phyloP scores from a whole-genome alignment of 129 eudicot genomes.

The Tagetes patula region DNA sequence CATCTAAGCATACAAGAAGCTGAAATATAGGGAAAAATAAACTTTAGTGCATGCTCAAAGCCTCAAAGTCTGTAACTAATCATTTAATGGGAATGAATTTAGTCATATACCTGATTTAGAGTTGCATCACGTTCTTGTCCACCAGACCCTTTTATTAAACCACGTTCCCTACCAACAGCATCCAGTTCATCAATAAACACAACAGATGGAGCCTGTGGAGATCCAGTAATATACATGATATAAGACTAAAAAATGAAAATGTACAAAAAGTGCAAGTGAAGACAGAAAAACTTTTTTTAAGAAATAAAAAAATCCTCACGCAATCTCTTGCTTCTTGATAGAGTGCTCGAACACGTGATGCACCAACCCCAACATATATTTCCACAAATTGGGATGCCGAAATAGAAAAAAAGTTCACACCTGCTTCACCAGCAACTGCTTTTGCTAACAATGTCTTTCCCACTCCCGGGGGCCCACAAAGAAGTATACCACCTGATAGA shows the following conservation, averaged over 20 bases:
- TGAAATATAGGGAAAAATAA: constrained; percentile 34
- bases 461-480: constrained; percentile 99
- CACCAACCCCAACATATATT: constrained; percentile 98
- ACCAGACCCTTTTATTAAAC: constrained; percentile 92
- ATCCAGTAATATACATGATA: neutral
- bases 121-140: constrained; percentile 99
- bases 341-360: constrained; percentile 97
- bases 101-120: constrained; percentile 69
- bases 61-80: neutral
- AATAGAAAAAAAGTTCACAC: constrained; percentile 92
- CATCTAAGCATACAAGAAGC: constrained; percentile 97
- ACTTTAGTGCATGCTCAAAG: constrained; percentile 11
- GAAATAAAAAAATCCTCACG: constrained; percentile 43
- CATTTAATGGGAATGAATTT: neutral
- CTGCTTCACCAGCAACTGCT: constrained; percentile 99
- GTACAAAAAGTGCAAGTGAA: constrained; percentile 8
- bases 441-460: constrained; percentile 95
- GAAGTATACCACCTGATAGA: constrained; percentile 88
- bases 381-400: constrained; percentile 99
- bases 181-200: constrained; percentile 97
- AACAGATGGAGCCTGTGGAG: constrained; percentile 84
- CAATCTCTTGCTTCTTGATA: constrained; percentile 90
- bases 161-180: constrained; percentile 99
- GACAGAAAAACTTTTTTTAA: neutral
- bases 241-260: constrained; percentile 1